Evolutionary conservation across 1,284 basidiomycete species (phyloP), one percentile per base, ranked within the genome.

Genomic region (Blastosporella zonata): DNA sequence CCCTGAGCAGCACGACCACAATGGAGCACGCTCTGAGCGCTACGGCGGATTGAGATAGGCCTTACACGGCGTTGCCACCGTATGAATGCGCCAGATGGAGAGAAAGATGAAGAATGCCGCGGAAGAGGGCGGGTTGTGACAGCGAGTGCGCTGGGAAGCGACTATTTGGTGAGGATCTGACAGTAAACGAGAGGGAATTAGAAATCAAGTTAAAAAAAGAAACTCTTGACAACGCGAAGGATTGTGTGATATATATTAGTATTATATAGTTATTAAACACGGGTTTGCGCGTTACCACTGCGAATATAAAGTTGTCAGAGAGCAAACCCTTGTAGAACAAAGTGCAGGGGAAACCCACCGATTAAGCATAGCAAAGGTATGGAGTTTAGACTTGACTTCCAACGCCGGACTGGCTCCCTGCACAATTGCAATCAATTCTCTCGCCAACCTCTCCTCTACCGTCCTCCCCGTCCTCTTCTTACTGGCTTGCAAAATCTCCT

Each of bases 341-440:
- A 52, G 17, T 22, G 12, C 12, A 2, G n/a, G n/a, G n/a, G 20
- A 17, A 37, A 75, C 86, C 49, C 55, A 92, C 90, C 93, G 84
- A 67, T 91, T 91, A 28, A 87, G 75, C 73, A 87, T 87, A 1
- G 87, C 93, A 31, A 79, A 60, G 59, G 74, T 77, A 64, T 95
- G 93, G 44, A 80, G 64, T 46, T 79, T 73, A 56, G 69, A 70
- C 67, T 90, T 82, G 62, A 82, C 75, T 58, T 75, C 76, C 57
- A 75, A 71, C 51, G 85, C 70, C 27, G 75, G 75, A 25, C 73
- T 72, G 42, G 77, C 80, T 2, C 84, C 85, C 58, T 84, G 78
- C 3, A 93, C 56, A 18, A 89, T 76, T 0, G 71, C 74, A 33
- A 93, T 73, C 23, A 92, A 67, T 68, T 93, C 90, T 61, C 81